Evolutionary conservation across 345 rosid species (phyloP).

Genomic region (Raphanus sativus): DNA sequence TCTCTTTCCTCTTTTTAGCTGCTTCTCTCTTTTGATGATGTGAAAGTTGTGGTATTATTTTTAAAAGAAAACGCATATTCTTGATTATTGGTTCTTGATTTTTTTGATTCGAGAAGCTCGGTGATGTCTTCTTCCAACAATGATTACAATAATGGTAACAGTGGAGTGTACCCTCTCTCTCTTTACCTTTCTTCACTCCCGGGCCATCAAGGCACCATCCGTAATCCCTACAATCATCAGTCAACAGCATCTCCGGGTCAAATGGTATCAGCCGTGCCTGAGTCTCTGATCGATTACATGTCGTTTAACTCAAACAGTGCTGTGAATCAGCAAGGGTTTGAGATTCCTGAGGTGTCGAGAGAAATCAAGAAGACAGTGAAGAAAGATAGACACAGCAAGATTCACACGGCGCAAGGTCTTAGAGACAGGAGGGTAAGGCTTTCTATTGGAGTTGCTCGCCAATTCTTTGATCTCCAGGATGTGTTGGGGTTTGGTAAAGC

Average conservation of each 20-base stretch:
- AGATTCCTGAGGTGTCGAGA: conserved; percentile 20
- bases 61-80: neutral
- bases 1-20: neutral
- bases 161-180: conserved; percentile 34
- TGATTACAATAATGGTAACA: conserved; percentile 10
- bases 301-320: conserved; percentile 21
- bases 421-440: conserved; percentile 87
- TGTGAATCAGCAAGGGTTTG: conserved; percentile 14
- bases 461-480: conserved; percentile 87
- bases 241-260: conserved; percentile 13
- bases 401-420: conserved; percentile 69
- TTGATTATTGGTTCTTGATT: neutral
- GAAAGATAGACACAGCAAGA: conserved; percentile 79
- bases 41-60: conserved; percentile 16
- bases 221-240: conserved; percentile 28
- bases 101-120: conserved; percentile 4
- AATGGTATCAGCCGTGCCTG: conserved; percentile 29
- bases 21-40: conserved; percentile 28
- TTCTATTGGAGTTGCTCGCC: conserved; percentile 65
- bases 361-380: conserved; percentile 39
- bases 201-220: conserved; percentile 18
- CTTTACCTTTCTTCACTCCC: conserved; percentile 37
- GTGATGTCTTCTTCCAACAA: conserved; percentile 32
- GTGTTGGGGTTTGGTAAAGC: conserved; percentile 81
- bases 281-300: conserved; percentile 26